phyloP scores from a whole-genome alignment of 2,329 filamentous ascomycete genomes.

The Penicillium sp. region DNA sequence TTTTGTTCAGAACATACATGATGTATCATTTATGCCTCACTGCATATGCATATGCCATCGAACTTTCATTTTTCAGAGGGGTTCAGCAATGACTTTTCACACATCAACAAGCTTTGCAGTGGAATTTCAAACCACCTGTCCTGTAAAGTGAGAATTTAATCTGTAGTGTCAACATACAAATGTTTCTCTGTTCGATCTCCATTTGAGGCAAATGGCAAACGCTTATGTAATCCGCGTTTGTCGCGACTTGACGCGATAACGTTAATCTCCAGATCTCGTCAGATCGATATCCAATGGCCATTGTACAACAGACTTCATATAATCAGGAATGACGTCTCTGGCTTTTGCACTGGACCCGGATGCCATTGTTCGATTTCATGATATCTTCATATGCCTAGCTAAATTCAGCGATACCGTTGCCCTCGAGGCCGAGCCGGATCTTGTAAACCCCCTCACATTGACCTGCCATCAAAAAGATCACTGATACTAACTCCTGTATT shows the following conservation, averaged over 20 bases:
- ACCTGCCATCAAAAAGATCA: background rate
- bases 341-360: slow-evolving; percentile 58
- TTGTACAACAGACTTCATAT: background rate
- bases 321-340: slow-evolving; percentile 36
- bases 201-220: background rate
- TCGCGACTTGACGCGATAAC: background rate
- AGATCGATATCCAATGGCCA: background rate
- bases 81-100: no score
- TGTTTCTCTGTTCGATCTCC: background rate
- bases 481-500: background rate
- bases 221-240: background rate
- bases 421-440: slow-evolving; percentile 60
- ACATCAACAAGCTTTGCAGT: no score
- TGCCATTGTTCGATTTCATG: slow-evolving; percentile 58
- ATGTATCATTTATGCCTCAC: no score
- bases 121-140: no score
- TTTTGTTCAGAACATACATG: no score
- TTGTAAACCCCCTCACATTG: slow-evolving; percentile 42
- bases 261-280: background rate
- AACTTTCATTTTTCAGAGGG: no score
- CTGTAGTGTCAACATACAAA: background rate
- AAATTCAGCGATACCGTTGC: slow-evolving; percentile 65
- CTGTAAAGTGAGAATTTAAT: no score
- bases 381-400: slow-evolving; percentile 59
- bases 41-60: no score